phyloP scores from a whole-genome alignment of 768 basidiomycete genomes.

The Pulveroboletus frians region DNA sequence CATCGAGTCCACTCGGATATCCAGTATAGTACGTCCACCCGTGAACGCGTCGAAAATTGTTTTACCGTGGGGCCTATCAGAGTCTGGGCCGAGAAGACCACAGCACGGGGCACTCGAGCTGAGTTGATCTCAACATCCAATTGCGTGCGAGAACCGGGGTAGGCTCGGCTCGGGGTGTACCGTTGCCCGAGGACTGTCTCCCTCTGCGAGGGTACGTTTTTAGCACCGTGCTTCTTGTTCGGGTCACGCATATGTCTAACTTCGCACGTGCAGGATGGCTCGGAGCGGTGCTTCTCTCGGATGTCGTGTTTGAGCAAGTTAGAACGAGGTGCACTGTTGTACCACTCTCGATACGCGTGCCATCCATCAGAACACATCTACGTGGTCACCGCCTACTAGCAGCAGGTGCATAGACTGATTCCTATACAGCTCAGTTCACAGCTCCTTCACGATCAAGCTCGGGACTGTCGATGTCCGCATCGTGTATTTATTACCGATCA shows the following conservation, averaged over 20 bases:
- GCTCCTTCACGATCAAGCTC: background rate
- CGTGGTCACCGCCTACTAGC: conserved; percentile 3
- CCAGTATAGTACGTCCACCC: background rate
- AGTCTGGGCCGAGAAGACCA: background rate
- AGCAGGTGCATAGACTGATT: background rate
- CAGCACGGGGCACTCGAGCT: background rate
- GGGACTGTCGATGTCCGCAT: background rate
- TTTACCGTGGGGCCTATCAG: background rate
- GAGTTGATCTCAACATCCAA: background rate
- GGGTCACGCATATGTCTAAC: background rate
- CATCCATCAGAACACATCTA: background rate
- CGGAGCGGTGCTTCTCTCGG: conserved; percentile 3
- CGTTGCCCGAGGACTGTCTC: background rate
- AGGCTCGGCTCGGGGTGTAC: background rate
- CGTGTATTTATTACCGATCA: background rate
- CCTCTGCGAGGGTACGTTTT: background rate
- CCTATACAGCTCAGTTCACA: background rate
- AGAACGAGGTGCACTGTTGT: background rate
- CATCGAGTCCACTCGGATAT: background rate
- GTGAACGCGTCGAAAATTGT: background rate
- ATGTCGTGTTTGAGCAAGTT: background rate
- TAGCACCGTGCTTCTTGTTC: background rate
- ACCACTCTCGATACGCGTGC: background rate
- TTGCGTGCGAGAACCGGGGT: background rate
- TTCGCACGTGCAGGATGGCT: conserved; percentile 3